These are phyloP conservation scores for Acorus calamus DNA, from an alignment of 106 monocot genomes.

Conservation along the genomic window DNA sequence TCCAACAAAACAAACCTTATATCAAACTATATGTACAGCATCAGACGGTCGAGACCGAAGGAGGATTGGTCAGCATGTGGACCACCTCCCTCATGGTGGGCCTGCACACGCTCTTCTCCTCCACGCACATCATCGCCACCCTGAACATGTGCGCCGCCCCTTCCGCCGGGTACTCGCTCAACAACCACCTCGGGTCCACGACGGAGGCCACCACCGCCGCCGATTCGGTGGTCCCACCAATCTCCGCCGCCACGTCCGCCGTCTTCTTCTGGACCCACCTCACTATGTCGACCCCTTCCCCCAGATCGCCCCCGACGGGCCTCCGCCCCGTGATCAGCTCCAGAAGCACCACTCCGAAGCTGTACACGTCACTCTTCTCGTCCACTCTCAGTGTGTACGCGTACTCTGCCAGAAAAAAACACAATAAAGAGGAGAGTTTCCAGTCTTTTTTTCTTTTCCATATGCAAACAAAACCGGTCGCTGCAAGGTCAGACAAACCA, in stretches of 20 bases:
- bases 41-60: conserved; percentile 10
- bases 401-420: conserved; percentile 41
- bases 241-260: conserved; percentile 14
- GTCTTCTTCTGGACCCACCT: conserved; percentile 68
- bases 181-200: conserved; percentile 42
- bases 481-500: no score
- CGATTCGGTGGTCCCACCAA: not conserved
- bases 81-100: conserved; percentile 98
- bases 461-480: not conserved
- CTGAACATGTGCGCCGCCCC: conserved; percentile 45
- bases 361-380: conserved; percentile 98
- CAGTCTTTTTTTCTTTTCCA: not conserved
- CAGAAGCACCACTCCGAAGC: conserved; percentile 96
- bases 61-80: conserved; percentile 56
- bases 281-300: conserved; percentile 89
- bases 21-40: not conserved
- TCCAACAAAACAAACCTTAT: no score
- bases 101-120: conserved; percentile 55
- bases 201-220: conserved; percentile 33
- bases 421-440: not conserved
- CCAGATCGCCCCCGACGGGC: conserved; percentile 74
- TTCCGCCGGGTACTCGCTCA: conserved; percentile 13
- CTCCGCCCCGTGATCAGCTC: conserved; percentile 76
- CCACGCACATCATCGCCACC: conserved; percentile 82
- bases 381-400: conserved; percentile 93